Base-by-base conservation (phyloP, 1,284 basidiomycete species). In the Cryptococcus sp. region DNA sequence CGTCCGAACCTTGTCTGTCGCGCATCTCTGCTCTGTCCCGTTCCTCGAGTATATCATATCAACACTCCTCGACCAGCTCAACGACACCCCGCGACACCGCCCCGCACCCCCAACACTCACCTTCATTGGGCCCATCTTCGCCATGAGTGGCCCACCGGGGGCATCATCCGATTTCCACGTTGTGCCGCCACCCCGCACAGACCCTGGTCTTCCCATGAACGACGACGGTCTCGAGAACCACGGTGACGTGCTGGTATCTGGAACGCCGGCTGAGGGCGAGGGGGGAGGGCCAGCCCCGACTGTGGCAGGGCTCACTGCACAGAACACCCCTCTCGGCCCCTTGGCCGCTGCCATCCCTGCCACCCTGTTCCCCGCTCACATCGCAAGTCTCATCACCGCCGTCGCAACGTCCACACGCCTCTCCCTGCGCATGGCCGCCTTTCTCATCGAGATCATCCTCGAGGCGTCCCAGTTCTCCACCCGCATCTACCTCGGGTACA, bases 371-470 rank as follows among this genome's bases (percentile, higher is more conserved):
- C 78, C 78, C 0, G 51, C 68, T 4, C 71, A 69, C 11, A 61
- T 80, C 47, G 78, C 79, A 1, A 65, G 66, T 35, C 66, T 79
- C 35, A 71, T 80, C 54, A 76, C 77, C 0, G 70, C 76, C 4
- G 63, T 79, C 23, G 70, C 77, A 1, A 69, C 77, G 7, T 68
- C 71, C 2, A 70, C 78, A 0, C 65, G 76, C 8, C 55, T 79
- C 33, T 72, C 71, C 1, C 53, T 80, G 13, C 61, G 77, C 28
- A 65, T 76, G 1, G 64, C 73, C 0, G 75, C 77, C 1, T 75
- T 79, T 57, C 71, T 79, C 50, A 67, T 78, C 56, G 79, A 80
- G 60, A 67, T 71, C 15, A 74, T 79, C 21, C 67, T 79, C 43
- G 78, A 79, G 59, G 59, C 65, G 23, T 67, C 66, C 5, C 67